These are phyloP conservation scores for Logfia minima DNA, from an alignment of 129 eudicot species.

Conservation along the genomic window DNA sequence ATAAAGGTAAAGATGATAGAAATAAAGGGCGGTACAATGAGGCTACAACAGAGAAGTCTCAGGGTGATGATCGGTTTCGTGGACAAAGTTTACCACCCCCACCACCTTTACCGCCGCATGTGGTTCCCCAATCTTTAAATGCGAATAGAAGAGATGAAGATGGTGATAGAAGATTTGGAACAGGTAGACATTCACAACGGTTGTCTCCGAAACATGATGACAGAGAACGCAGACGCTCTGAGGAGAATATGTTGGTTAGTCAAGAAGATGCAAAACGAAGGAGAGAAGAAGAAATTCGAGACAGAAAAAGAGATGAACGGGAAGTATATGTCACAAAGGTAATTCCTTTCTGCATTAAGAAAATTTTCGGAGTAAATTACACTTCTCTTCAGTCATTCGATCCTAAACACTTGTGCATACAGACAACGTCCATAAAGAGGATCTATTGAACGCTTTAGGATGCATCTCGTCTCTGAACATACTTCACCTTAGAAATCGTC, in stretches of 20 bases:
- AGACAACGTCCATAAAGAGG: neutral
- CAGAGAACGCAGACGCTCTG: conserved; percentile 89
- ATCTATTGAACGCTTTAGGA: neutral
- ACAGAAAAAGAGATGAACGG: conserved; percentile 89
- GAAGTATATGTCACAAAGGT: conserved; percentile 68
- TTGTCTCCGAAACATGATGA: conserved; percentile 94
- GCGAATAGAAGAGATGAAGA: conserved; percentile 83
- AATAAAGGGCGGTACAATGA: conserved; percentile 62
- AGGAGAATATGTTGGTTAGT: conserved; percentile 56
- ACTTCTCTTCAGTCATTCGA: too few relatives aligned
- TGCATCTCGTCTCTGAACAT: neutral
- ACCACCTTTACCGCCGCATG: conserved; percentile 89
- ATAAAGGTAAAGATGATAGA: conserved; percentile 85
- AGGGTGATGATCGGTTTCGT: conserved; percentile 70
- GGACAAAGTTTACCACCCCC: conserved; percentile 93
- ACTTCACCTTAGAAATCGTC: neutral
- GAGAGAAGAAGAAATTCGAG: conserved; percentile 92
- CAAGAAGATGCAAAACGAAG: conserved; percentile 86
- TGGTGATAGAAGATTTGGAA: conserved; percentile 73
- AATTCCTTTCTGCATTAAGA: neutral
- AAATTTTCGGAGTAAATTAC: neutral
- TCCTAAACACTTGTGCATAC: neutral
- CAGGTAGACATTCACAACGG: conserved; percentile 69
- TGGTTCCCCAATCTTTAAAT: conserved; percentile 77
- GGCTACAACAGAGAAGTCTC: conserved; percentile 51